Conservation (phyloP, 2,329 filamentous ascomycete species). For the Ascochyta koolunga region DNA sequence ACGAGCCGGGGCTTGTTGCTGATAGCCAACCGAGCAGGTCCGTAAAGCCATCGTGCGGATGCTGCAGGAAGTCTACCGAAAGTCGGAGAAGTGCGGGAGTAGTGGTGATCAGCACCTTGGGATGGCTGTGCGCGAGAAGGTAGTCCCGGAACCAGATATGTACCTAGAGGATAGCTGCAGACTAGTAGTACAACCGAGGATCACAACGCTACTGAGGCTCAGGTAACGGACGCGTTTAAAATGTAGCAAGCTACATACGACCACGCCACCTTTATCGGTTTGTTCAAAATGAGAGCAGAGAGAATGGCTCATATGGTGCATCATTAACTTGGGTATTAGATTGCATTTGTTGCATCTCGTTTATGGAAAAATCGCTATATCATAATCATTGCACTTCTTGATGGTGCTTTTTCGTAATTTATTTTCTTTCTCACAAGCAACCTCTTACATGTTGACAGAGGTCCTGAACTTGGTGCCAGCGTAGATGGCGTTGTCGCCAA, state of each 20-base stretch:
- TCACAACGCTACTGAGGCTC: neutral
- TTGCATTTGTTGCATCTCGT: conserved; percentile 20
- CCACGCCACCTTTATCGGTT: neutral
- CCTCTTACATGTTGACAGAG: conserved; percentile 71
- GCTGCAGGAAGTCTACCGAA: neutral
- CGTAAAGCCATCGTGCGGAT: neutral
- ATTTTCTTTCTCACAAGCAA: neutral
- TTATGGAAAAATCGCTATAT: conserved; percentile 19
- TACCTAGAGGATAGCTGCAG: neutral
- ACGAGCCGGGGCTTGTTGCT: neutral
- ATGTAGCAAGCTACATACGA: neutral
- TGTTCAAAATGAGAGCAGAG: neutral
- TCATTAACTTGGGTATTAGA: conserved; percentile 15
- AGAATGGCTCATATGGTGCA: neutral
- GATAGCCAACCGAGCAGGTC: neutral
- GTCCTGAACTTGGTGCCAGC: conserved; percentile 92
- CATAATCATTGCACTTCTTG: conserved; percentile 20
- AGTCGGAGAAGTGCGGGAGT: neutral
- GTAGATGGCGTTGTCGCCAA: conserved; percentile 82
- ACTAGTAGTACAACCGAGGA: neutral
- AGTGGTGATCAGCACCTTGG: neutral
- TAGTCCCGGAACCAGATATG: conserved; percentile 1
- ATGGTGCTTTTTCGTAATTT: conserved; percentile 11
- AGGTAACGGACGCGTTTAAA: too few relatives aligned
- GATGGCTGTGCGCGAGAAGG: neutral